A percentile compares a stretch with the other conserved stretches of the same genome.
These are phyloP conservation scores for Zoysia japonica DNA, from an alignment of 176 grass and related monocot species.

Conservation along the genomic window DNA sequence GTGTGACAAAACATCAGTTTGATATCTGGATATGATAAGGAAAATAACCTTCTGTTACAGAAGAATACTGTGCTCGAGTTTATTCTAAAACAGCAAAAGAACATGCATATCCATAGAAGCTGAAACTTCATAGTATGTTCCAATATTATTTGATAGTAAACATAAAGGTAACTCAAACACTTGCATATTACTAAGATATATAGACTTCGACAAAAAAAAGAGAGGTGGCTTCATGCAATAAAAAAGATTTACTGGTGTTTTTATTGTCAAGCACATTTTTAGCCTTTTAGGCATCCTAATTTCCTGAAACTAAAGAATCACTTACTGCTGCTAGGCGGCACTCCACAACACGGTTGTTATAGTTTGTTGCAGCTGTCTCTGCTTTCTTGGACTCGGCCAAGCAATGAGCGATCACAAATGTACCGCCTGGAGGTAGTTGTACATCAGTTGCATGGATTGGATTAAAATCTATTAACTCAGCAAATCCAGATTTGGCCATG, in stretches of 20 bases:
- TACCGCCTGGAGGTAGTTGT: conserved; percentile 79
- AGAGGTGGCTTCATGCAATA: neutral
- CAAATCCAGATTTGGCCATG: conserved; percentile 95
- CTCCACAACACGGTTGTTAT: conserved; percentile 94
- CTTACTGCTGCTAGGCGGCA: conserved; percentile 77
- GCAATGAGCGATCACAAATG: conserved; percentile 92
- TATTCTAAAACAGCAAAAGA: neutral
- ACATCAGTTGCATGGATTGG: conserved; percentile 90
- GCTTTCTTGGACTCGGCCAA: conserved; percentile 98
- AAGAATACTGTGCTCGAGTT: neutral
- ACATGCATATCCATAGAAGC: conserved; percentile 7
- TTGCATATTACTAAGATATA: conserved; percentile 3
- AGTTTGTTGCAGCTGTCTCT: conserved; percentile 93
- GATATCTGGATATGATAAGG: conserved; percentile 10
- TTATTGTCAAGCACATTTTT: neutral
- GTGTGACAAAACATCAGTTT: neutral
- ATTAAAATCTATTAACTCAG: conserved; percentile 98
- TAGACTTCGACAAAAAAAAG: neutral
- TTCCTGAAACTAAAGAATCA: conserved; percentile 18
- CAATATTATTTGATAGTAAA: neutral
- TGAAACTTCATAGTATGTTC: neutral
- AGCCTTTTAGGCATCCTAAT: neutral
- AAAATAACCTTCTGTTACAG: neutral
- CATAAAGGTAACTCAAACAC: neutral
- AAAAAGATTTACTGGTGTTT: neutral